A percentile compares a stretch with the other conserved stretches of the same genome.
These are phyloP conservation scores for Ceratorhiza oryzae-sativae DNA, from an alignment of 1,284 basidiomycete species.

Conservation along the genomic window DNA sequence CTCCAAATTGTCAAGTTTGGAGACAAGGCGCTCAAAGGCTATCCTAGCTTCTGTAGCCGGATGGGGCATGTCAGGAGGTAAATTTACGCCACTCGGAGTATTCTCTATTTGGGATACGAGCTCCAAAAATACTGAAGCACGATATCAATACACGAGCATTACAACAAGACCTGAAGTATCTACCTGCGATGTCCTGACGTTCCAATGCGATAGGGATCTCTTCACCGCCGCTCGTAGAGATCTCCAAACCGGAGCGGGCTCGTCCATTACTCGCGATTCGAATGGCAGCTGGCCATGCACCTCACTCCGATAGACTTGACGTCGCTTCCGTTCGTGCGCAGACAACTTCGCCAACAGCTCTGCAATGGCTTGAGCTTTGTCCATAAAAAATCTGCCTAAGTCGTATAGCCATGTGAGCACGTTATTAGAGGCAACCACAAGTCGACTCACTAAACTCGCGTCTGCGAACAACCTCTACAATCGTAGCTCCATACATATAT, in stretches of 20 bases:
- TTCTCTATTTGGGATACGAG: conserved; percentile 71
- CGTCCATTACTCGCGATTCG: conserved; percentile 75
- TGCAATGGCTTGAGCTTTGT: conserved; percentile 75
- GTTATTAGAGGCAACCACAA: neutral
- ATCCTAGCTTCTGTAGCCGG: conserved; percentile 69
- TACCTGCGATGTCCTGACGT: conserved; percentile 75
- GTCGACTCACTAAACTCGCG: conserved; percentile 78
- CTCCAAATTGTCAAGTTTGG: conserved; percentile 78
- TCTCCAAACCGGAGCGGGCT: conserved; percentile 78
- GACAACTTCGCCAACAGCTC: conserved; percentile 54
- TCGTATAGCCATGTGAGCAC: neutral
- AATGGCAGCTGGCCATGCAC: conserved; percentile 83
- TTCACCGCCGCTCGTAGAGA: conserved; percentile 67
- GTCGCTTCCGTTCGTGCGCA: conserved; percentile 72
- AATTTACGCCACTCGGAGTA: conserved; percentile 49
- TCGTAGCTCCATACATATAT: conserved; percentile 91
- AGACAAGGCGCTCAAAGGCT: conserved; percentile 69
- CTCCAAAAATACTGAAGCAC: conserved; percentile 61
- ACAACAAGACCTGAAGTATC: conserved; percentile 45
- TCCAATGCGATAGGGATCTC: conserved; percentile 69
- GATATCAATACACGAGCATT: neutral
- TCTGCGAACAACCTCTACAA: conserved; percentile 88
- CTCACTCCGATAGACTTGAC: conserved; percentile 79
- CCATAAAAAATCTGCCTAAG: conserved; percentile 76
- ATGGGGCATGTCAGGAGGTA: conserved; percentile 53